phyloP scores from a whole-genome alignment of 306 rosid genomes.

The Senna siamea region DNA sequence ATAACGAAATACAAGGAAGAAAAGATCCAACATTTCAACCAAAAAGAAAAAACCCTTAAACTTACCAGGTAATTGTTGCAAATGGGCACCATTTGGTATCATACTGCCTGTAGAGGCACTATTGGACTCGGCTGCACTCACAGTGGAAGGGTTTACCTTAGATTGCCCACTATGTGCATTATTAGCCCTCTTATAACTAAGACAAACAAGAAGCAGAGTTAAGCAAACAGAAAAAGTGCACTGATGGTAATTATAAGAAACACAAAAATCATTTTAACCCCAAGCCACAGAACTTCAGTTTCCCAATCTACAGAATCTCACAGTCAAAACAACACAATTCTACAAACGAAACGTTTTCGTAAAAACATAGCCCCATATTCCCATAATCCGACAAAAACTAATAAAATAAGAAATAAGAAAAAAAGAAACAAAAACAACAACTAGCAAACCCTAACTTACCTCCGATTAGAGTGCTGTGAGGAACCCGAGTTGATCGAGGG shows the following conservation, averaged over 20 bases:
- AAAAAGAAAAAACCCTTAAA: slow-evolving; percentile 21
- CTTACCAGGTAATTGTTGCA: slow-evolving; percentile 66
- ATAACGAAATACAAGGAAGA: slow-evolving; percentile 25
- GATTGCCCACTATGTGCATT: slow-evolving; percentile 93
- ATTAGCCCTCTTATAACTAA: slow-evolving; percentile 74
- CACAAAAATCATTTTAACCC: neutral
- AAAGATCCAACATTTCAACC: neutral
- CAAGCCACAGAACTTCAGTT: slow-evolving; percentile 2
- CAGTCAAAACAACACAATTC: slow-evolving; percentile 18
- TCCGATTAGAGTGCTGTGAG: slow-evolving; percentile 48
- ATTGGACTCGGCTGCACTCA: slow-evolving; percentile 58
- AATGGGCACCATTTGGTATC: slow-evolving; percentile 68
- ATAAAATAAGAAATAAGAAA: neutral
- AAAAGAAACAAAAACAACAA: neutral
- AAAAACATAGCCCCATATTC: slow-evolving; percentile 29
- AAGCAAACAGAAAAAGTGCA: slow-evolving; percentile 22
- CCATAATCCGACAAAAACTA: neutral
- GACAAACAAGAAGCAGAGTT: slow-evolving; percentile 31
- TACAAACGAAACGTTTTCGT: neutral
- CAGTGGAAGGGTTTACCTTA: slow-evolving; percentile 61
- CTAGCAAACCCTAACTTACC: slow-evolving; percentile 54
- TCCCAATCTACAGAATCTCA: neutral
- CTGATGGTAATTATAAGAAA: neutral
- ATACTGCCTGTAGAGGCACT: slow-evolving; percentile 50
- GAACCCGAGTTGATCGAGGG: slow-evolving; percentile 47